Base-by-base conservation (phyloP, 129 eudicot species). In the Kitagawia praeruptora region DNA sequence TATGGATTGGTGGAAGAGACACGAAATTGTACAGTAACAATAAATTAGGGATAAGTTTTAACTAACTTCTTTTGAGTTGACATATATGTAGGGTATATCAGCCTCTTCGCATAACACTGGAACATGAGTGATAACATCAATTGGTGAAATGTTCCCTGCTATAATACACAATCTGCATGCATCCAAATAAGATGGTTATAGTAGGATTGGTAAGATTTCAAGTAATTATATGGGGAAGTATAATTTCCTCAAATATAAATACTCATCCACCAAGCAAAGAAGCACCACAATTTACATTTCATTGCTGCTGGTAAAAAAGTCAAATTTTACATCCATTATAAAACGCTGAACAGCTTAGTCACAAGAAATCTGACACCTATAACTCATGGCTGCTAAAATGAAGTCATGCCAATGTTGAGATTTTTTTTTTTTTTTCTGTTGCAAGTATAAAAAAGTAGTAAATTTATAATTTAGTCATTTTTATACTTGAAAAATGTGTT, bases 101-200 rank as follows among this genome's bases (percentile, higher is more conserved):
- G 92, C 83, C 84, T 95, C 99, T 81, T 95, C 99, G 46, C 99
- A 95, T 75, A 95, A 79, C 44, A 95, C 82, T 40, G 99, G 99
- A 76, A 95, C 88, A 69, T 95, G 99, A 75, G 99, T 95, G 79
- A 95, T 95, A 66, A 95, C 97, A 82, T 95, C 99, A n/a, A 95
- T 95, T 27, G 99, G 99, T 41, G 94, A 90, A 56, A 95, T 95
- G 86, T 95, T 95, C 77, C 99, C 99, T 78, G 99, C 99, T 71
- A 95, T 92, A 72, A 95, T 85, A 70, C 99, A 95, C 56, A 95
- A 76, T 79, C 99, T 95, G 98, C 85, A 79, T 72, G 67, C 84
- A 82, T 81, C 76, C 70, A 19, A 61, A 9, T 37, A 61, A 8
- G 27, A 70, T 14, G 72, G 46, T 19, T 39, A 40, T 75, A 77